Percentiles rank a stretch among this genome's conserved stretches.
phyloP scores from a whole-genome alignment of 2,329 filamentous ascomycete species.

The Xylaria sp. region DNA sequence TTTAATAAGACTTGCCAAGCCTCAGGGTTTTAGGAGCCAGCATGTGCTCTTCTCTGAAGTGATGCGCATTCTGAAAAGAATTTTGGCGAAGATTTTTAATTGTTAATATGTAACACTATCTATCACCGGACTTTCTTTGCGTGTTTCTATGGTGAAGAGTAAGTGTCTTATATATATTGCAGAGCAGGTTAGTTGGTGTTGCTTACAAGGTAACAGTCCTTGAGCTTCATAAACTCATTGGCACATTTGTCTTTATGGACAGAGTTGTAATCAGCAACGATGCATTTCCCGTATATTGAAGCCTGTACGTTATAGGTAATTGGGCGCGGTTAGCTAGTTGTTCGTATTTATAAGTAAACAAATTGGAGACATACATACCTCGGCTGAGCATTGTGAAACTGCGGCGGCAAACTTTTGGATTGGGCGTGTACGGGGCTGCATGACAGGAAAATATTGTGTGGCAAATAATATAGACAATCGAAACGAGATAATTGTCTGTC shows the following conservation, averaged over 20 bases:
- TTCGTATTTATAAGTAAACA: not conserved
- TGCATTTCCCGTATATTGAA: slow-evolving; percentile 88
- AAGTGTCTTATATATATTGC: slow-evolving; percentile 11
- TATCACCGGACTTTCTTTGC: slow-evolving; percentile 59
- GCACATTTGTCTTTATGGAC: slow-evolving; percentile 91
- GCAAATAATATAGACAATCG: not conserved
- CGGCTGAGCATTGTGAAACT: slow-evolving; percentile 65
- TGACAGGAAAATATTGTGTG: slow-evolving; percentile 18
- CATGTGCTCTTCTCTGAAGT: not conserved
- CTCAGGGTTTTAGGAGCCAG: not conserved
- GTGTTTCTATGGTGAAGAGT: slow-evolving; percentile 56
- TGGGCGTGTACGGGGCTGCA: slow-evolving; percentile 56
- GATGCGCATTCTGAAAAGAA: too few relatives aligned
- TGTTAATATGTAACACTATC: not conserved
- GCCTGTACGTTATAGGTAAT: slow-evolving; percentile 64
- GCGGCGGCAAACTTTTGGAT: slow-evolving; percentile 67
- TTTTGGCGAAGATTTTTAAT: not conserved
- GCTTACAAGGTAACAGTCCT: slow-evolving; percentile 84
- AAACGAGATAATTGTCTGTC: too few relatives aligned
- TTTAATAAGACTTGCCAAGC: not conserved
- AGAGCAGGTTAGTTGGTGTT: slow-evolving; percentile 48
- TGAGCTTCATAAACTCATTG: slow-evolving; percentile 84
- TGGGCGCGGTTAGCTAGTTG: slow-evolving; percentile 21
- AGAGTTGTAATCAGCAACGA: slow-evolving; percentile 88
- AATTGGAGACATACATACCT: slow-evolving; percentile 54